Evolutionary conservation across 2,329 filamentous ascomycete species (phyloP).

Genomic region (Epichloe sibirici): DNA sequence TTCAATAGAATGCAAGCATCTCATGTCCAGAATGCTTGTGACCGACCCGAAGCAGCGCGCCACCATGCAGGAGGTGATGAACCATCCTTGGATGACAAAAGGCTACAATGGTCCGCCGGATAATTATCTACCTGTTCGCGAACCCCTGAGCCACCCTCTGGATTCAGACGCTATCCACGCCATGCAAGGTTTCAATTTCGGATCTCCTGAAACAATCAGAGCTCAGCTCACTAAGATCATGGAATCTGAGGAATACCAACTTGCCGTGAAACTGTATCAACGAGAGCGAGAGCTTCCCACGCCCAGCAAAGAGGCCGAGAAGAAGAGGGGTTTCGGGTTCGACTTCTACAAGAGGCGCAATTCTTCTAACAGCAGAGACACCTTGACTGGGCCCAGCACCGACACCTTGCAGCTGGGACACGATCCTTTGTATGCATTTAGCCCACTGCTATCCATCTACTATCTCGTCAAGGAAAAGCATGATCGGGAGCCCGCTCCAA

Average conservation of each 20-base stretch:
- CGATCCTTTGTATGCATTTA: constrained; percentile 88
- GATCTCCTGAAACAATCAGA: constrained; percentile 70
- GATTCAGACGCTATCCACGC: constrained; percentile 74
- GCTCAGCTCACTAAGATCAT: constrained; percentile 74
- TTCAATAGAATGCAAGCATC: constrained; percentile 70
- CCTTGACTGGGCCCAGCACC: constrained; percentile 67
- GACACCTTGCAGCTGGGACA: constrained; percentile 73
- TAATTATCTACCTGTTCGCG: constrained; percentile 73
- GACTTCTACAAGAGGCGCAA: constrained; percentile 95
- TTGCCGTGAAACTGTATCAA: constrained; percentile 59
- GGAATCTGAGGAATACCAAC: constrained; percentile 88
- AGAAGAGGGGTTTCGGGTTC: constrained; percentile 75
- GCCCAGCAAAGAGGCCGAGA: constrained; percentile 56
- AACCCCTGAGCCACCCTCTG: constrained; percentile 74
- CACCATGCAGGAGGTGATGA: constrained; percentile 83
- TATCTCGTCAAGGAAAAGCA: constrained; percentile 93
- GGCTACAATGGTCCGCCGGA: constrained; percentile 79
- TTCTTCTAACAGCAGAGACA: constrained; percentile 80
- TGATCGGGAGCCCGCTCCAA: constrained; percentile 51
- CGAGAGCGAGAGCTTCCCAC: constrained; percentile 51
- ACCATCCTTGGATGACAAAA: constrained; percentile 90
- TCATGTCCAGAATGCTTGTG: constrained; percentile 90
- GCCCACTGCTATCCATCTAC: constrained; percentile 85
- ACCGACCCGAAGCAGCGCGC: constrained; percentile 84
- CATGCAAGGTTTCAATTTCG: constrained; percentile 98